These are phyloP conservation scores for Trichothecium sympodiale DNA, from an alignment of 2,329 filamentous ascomycete species.

Conservation along the genomic window DNA sequence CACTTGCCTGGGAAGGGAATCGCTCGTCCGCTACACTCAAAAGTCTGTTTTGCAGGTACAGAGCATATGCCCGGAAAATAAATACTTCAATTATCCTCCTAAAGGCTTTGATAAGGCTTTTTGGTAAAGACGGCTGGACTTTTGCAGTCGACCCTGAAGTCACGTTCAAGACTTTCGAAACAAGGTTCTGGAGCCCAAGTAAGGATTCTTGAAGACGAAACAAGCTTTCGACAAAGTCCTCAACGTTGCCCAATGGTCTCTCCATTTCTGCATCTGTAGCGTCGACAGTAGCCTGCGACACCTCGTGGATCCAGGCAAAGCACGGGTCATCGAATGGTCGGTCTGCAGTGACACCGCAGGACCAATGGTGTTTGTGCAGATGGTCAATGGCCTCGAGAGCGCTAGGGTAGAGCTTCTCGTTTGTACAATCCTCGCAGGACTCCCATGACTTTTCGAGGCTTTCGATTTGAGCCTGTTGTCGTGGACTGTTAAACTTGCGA, in stretches of 20 bases:
- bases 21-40: too few relatives aligned
- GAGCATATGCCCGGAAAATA: constrained; percentile 5
- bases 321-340: constrained; percentile 1
- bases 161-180: constrained; percentile 2
- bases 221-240: neutral
- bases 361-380: constrained; percentile 1
- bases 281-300: too few relatives aligned
- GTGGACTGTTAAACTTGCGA: too few relatives aligned
- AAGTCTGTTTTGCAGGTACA: constrained; percentile 5
- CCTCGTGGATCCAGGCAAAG: constrained; percentile 1
- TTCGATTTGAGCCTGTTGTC: too few relatives aligned
- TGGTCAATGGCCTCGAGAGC: neutral
- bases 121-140: constrained; percentile 6
- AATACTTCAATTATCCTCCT: constrained; percentile 7
- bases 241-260: neutral
- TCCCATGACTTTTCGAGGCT: constrained; percentile 2
- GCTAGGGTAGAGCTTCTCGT: neutral
- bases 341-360: neutral
- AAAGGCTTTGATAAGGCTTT: constrained; percentile 9
- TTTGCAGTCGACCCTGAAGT: neutral
- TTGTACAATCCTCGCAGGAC: neutral
- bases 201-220: neutral
- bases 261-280: neutral
- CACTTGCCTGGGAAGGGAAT: too few relatives aligned
- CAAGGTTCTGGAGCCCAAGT: constrained; percentile 6